phyloP scores from a whole-genome alignment of 495 filamentous ascomycete species.

The Penicillium bovifimosum region DNA sequence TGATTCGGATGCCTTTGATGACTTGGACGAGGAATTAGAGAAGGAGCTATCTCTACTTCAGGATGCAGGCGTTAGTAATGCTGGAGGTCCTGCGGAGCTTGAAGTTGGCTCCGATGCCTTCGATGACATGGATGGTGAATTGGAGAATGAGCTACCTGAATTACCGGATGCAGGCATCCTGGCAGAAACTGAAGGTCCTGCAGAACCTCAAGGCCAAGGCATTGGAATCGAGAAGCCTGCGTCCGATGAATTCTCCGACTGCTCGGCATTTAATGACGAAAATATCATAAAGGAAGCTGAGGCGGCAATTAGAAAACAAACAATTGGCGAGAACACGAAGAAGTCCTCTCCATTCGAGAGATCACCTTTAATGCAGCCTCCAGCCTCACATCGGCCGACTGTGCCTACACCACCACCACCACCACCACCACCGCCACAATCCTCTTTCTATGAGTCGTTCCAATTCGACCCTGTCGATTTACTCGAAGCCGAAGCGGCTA shows the following conservation, averaged over 20 bases:
- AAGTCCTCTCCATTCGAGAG: not conserved
- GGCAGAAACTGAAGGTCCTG: not conserved
- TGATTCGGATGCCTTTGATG: constrained; percentile 19
- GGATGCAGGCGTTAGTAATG: not conserved
- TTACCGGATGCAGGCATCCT: not conserved
- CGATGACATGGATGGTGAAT: constrained; percentile 15
- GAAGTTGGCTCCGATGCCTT: constrained; percentile 15
- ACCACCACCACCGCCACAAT: no score
- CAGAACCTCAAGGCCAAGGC: not conserved
- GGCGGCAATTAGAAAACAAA: constrained; percentile 7
- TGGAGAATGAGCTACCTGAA: constrained; percentile 12
- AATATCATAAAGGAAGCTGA: constrained; percentile 29
- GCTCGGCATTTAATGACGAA: constrained; percentile 36
- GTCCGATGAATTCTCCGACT: constrained; percentile 38
- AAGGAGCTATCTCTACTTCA: constrained; percentile 13
- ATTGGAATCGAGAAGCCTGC: not conserved
- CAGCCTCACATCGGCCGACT: not conserved
- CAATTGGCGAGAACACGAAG: not conserved
- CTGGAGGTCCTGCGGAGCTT: not conserved
- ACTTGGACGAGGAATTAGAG: constrained; percentile 15
- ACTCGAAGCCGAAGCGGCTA: constrained; percentile 12
- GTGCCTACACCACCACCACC: not conserved
- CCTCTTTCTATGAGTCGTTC: constrained; percentile 4
- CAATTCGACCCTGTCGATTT: constrained; percentile 3
- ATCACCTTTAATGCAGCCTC: not conserved